phyloP scores from a whole-genome alignment of 305 asterid species.

The Fraxinus ornus region DNA sequence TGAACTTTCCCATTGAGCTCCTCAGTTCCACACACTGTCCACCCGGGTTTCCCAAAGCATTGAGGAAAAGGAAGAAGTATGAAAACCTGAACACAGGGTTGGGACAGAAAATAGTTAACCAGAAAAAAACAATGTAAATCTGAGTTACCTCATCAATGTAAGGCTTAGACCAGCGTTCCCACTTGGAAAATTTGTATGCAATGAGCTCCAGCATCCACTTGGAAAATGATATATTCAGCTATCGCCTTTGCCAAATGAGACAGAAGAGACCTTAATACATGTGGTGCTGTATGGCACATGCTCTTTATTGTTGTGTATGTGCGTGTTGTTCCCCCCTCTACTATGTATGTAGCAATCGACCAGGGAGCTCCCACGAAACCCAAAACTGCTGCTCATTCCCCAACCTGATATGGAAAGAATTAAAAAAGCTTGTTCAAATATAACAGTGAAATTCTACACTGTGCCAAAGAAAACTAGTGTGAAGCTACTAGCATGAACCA shows the following conservation, averaged over 20 bases:
- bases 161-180: conserved; percentile 95
- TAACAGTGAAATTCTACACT: not conserved
- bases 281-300: conserved; percentile 83
- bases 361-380: conserved; percentile 99
- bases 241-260: conserved; percentile 78
- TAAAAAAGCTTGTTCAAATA: not conserved
- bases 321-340: conserved; percentile 83
- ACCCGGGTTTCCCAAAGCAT: not conserved
- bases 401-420: conserved; percentile 51
- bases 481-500: not conserved
- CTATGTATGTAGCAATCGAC: conserved; percentile 93
- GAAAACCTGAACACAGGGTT: not conserved
- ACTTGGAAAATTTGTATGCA: conserved; percentile 87
- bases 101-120: not conserved
- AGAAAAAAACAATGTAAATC: conserved; percentile 7
- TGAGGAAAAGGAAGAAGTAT: not conserved
- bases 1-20: not conserved
- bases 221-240: conserved; percentile 75
- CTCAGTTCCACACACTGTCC: not conserved
- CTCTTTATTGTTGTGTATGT: conserved; percentile 81
- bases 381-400: conserved; percentile 83
- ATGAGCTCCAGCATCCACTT: conserved; percentile 93
- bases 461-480: not conserved
- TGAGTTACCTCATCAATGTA: conserved; percentile 72
- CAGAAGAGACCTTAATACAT: conserved; percentile 63